Conservation (phyloP, 352 stramenopile species). For the Phytophthora cactorum region DNA sequence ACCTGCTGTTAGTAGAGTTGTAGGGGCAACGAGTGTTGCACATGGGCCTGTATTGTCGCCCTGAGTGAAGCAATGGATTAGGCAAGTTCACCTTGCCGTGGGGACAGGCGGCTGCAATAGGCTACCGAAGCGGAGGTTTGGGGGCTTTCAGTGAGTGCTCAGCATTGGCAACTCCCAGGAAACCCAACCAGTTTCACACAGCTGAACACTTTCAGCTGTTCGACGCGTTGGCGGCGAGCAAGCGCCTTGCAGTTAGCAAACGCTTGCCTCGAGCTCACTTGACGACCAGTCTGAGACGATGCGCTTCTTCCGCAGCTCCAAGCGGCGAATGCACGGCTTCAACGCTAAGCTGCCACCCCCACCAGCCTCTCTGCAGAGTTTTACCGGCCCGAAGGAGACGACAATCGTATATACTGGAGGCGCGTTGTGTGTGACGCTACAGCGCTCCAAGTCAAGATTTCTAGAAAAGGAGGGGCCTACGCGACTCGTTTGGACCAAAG, state of each 20-base stretch:
- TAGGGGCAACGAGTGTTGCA: background rate
- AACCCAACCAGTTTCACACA: slow-evolving; percentile 17
- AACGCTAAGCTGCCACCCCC: slow-evolving; percentile 16
- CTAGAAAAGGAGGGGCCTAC: slow-evolving; percentile 35
- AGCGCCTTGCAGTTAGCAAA: slow-evolving; percentile 23
- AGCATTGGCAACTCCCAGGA: background rate
- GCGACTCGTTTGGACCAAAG: slow-evolving; percentile 52
- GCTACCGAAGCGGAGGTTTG: background rate
- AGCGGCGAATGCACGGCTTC: slow-evolving; percentile 12
- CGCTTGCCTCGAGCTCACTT: slow-evolving; percentile 10
- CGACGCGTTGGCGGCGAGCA: background rate
- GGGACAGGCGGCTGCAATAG: slow-evolving; percentile 14
- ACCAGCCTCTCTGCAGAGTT: slow-evolving; percentile 6
- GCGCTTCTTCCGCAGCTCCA: slow-evolving; percentile 22
- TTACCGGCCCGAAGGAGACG: slow-evolving; percentile 2
- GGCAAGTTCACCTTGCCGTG: background rate
- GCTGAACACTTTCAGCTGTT: slow-evolving; percentile 30
- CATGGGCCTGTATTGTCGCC: background rate
- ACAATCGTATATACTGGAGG: slow-evolving; percentile 44
- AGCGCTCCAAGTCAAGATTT: slow-evolving; percentile 45
- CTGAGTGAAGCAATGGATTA: no score
- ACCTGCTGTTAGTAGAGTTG: background rate
- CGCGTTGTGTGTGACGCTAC: slow-evolving; percentile 47
- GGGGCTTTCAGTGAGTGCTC: background rate
- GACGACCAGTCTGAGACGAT: slow-evolving; percentile 19